Evolutionary conservation across 352 stramenopile species (phyloP), one percentile per base, ranked within the genome.

Genomic region (Phytopythium delawarense): DNA sequence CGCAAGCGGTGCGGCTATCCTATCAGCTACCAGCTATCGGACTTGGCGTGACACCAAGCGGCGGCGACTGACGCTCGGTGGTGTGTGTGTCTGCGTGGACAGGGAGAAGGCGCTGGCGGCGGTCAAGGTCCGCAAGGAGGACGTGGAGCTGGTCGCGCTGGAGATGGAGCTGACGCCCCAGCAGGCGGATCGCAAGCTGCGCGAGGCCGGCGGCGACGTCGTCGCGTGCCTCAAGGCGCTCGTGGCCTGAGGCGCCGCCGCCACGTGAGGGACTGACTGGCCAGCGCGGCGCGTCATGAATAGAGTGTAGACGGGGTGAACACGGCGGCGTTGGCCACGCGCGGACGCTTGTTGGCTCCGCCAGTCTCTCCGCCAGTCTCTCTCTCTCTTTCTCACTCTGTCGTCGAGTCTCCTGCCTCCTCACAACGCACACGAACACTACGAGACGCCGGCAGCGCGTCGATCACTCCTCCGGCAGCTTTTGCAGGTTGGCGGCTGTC

Each of bases 71-170:
- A 40, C 35, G 35, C 35, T 40, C 35, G 45, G 23, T 12, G 18
- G 11, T 20, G 23, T 28, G 23, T 28, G 7, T 50, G 7, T 16
- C 44, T n/a, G n/a, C 18, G 48, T n/a, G 52, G 2, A 32, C 42
- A 87, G 77, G 35, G 87, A 93, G 68, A 92, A 91, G 67, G 78
- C 86, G 48, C 68, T 96, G 56, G 80, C 84, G 28, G 84, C 83
- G 16, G 76, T 96, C 42, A 96, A 93, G 62, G 72, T 96, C 23
- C 79, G 63, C 66, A 93, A 92, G 67, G 84, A 92, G 13, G 84
- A 96, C 60, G 79, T 94, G 28, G 75, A 86, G 50, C 75, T 96
- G 13, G 70, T 96, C 40, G 79, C 84, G 40, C 72, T 67, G 23
- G 87, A 96, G 67, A 91, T 96, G 80, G 79, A 92, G 67, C 62